These are phyloP conservation scores for Elsinoe necatrix DNA, from an alignment of 2,329 filamentous ascomycete genomes.

Conservation along the genomic window DNA sequence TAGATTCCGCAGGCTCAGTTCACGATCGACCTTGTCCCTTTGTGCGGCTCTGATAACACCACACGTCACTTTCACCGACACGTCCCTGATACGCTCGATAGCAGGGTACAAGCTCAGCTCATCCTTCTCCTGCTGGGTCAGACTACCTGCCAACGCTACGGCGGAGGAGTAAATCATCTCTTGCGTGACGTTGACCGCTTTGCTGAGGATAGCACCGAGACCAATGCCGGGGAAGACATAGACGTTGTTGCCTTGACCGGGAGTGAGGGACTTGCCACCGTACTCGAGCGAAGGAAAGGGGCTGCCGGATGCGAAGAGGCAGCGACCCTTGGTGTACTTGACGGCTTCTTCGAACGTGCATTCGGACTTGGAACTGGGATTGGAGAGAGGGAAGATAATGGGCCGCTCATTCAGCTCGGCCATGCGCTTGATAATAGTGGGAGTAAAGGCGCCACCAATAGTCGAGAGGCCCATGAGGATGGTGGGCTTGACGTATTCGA, in stretches of 20 bases:
- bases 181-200: conserved; percentile 78
- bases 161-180: conserved; percentile 96
- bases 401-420: conserved; percentile 60
- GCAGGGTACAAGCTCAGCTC: conserved; percentile 83
- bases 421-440: conserved; percentile 63
- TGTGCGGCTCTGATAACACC: conserved; percentile 92
- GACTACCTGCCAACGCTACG: conserved; percentile 65
- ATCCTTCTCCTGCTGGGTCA: conserved; percentile 73
- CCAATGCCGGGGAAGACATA: conserved; percentile 97
- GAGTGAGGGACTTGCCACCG: conserved; percentile 39
- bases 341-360: conserved; percentile 95
- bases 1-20: conserved; percentile 53
- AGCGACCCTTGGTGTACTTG: conserved; percentile 80
- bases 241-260: conserved; percentile 66
- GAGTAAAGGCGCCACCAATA: conserved; percentile 89
- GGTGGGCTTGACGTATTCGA: conserved; percentile 89
- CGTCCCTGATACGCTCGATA: conserved; percentile 84
- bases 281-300: conserved; percentile 64
- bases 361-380: conserved; percentile 92
- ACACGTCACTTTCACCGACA: conserved; percentile 74
- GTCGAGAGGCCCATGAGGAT: conserved; percentile 92
- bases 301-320: conserved; percentile 89
- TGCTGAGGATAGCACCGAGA: conserved; percentile 83
- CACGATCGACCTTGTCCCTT: conserved; percentile 55
- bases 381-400: conserved; percentile 79